phyloP scores from a whole-genome alignment of 306 rosid species.

The Lithocarpus polystachyus region DNA sequence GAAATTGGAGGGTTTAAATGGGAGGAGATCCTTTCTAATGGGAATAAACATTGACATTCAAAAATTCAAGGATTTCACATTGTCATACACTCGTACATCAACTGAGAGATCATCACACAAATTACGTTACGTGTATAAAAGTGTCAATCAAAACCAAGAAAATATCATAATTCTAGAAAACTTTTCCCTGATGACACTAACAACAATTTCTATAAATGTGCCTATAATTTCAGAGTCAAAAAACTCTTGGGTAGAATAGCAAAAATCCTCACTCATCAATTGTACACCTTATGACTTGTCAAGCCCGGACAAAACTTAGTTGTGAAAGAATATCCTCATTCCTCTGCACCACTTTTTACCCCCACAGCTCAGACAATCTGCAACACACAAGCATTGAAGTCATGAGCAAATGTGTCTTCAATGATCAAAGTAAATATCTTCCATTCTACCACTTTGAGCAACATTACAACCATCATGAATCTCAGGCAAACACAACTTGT shows the following conservation, averaged over 20 bases:
- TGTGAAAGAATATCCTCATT: neutral
- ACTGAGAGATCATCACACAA: neutral
- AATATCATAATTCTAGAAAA: neutral
- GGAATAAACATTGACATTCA: neutral
- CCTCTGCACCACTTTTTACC: neutral
- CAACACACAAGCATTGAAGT: neutral
- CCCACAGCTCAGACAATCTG: neutral
- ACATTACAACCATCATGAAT: neutral
- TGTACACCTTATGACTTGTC: too few species aligned
- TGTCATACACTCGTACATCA: neutral
- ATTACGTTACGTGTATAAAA: neutral
- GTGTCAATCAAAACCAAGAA: neutral
- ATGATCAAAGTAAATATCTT: neutral
- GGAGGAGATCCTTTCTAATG: too few species aligned
- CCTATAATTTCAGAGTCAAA: neutral
- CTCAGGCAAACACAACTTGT: neutral
- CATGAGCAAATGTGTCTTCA: neutral
- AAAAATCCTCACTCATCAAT: neutral
- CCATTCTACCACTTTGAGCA: neutral
- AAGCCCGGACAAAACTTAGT: too few species aligned
- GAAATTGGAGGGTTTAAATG: too few species aligned
- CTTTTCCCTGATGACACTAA: neutral
- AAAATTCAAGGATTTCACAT: neutral
- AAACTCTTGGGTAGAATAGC: neutral
- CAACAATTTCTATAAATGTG: neutral